A percentile compares a stretch with the other conserved stretches of the same genome.
phyloP scores from a whole-genome alignment of 2,329 filamentous ascomycete species.

The Calycina herbarum region DNA sequence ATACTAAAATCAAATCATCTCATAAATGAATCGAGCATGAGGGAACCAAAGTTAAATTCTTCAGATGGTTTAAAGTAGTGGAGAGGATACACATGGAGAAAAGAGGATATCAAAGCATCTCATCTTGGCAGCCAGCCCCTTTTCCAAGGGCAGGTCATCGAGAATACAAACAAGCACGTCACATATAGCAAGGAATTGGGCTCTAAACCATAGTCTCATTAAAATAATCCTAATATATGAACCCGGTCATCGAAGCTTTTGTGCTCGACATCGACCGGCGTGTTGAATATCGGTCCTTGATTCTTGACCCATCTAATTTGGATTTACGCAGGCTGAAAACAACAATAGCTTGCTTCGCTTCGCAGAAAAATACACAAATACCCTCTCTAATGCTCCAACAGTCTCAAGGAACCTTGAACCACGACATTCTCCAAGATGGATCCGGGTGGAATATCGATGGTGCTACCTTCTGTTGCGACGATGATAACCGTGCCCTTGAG shows the following conservation, averaged over 20 bases:
- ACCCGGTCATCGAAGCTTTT: conserved; percentile 10
- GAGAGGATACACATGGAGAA: not conserved
- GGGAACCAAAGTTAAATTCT: not conserved
- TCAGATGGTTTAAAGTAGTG: not conserved
- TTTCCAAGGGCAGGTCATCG: not conserved
- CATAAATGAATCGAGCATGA: not conserved
- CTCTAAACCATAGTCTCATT: conserved; percentile 17
- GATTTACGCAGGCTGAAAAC: conserved; percentile 14
- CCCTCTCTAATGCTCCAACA: conserved; percentile 61
- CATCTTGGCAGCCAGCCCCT: not conserved
- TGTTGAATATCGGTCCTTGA: conserved; percentile 11
- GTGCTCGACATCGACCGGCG: conserved; percentile 9
- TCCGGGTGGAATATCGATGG: conserved; percentile 95
- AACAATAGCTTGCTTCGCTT: conserved; percentile 10
- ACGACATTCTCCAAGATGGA: conserved; percentile 98
- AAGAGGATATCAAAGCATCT: not conserved
- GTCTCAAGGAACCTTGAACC: conserved; percentile 89
- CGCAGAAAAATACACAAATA: conserved; percentile 10
- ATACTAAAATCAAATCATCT: not conserved
- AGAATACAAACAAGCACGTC: not conserved
- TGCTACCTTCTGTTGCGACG: conserved; percentile 94
- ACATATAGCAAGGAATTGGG: not conserved
- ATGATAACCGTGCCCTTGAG: conserved; percentile 99
- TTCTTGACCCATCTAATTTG: not conserved
- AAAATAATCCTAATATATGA: conserved; percentile 17